These are phyloP conservation scores for Skeletonema tropicum DNA, from an alignment of 108 stramenopile species.

Conservation along the genomic window DNA sequence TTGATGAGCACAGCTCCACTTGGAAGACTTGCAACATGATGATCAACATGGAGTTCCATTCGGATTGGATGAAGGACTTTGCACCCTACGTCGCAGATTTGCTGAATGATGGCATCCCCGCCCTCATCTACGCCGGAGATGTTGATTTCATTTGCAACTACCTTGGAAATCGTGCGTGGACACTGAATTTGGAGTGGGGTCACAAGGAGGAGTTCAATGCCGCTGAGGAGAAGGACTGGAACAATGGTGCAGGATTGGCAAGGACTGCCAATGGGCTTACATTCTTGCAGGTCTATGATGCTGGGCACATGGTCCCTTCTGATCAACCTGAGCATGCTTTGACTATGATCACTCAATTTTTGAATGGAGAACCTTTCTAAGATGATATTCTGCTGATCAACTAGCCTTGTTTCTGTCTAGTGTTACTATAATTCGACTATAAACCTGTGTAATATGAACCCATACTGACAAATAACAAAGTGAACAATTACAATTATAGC, in stretches of 20 bases:
- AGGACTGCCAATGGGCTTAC: slow-evolving; percentile 79
- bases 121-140: slow-evolving; percentile 96
- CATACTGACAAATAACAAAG: no score
- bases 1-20: slow-evolving; percentile 59
- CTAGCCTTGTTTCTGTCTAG: neutral
- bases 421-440: slow-evolving; percentile 37
- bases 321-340: slow-evolving; percentile 86
- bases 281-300: slow-evolving; percentile 69
- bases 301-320: slow-evolving; percentile 96
- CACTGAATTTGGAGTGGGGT: slow-evolving; percentile 85
- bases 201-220: slow-evolving; percentile 85
- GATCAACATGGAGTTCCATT: slow-evolving; percentile 87
- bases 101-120: slow-evolving; percentile 82
- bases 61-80: slow-evolving; percentile 95
- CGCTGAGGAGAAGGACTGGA: slow-evolving; percentile 79
- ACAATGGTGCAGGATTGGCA: slow-evolving; percentile 71
- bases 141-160: slow-evolving; percentile 98
- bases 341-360: slow-evolving; percentile 86
- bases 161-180: slow-evolving; percentile 77
- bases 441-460: no score
- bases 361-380: slow-evolving; percentile 40
- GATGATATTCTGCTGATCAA: no score
- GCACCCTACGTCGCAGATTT: slow-evolving; percentile 79
- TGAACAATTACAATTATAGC: no score
- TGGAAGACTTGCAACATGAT: slow-evolving; percentile 88